Evolutionary conservation across 139 green algal genomes (phyloP), one percentile per base, ranked within the genome.

Genomic region (Spirogloea muscicola): DNA sequence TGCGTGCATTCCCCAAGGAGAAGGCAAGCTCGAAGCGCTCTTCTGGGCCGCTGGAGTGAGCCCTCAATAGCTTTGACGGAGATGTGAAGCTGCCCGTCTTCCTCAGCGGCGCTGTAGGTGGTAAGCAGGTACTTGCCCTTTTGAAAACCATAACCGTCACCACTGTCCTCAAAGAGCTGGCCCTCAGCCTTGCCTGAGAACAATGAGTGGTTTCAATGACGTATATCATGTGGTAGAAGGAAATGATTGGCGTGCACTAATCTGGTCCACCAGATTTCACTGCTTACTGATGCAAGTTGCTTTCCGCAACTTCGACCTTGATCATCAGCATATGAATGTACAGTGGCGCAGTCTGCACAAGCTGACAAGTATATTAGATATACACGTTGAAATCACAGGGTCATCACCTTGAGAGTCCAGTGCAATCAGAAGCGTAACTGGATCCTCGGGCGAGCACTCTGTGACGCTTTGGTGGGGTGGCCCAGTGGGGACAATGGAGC

Each of bases 131-230:
- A 80, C 18, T 74, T 41, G 27, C 38, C 60, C 6, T 13, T 31
- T 2, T 25, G 31, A 40, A 74, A 80, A n/a, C 39, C 72, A 34
- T 66, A 80, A 4, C 72, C 72, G 39, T 80, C 72, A 18, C 61
- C 61, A 9, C 55, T 42, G n/a, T 80, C 72, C 31, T 80, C 72
- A 34, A 71, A 80, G 0, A 80, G 43, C 18, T 60, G 18, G 9
- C 72, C 72, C 33, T 72, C 16, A 25, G 58, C 61, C n/a, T 0
- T 0, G 59, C 69, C 69, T 77, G n/a, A n/a, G n/a, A n/a, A n/a
- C n/a, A n/a, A n/a, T n/a, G n/a, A n/a, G n/a, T n/a, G n/a, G n/a
- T n/a, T n/a, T n/a, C n/a, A n/a, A n/a, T n/a, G n/a, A n/a, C n/a
- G n/a, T n/a, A n/a, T n/a, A n/a, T n/a, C n/a, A n/a, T n/a, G n/a